These are phyloP conservation scores for Boletus tylopilopsis DNA, from an alignment of 768 basidiomycete genomes.

Conservation along the genomic window DNA sequence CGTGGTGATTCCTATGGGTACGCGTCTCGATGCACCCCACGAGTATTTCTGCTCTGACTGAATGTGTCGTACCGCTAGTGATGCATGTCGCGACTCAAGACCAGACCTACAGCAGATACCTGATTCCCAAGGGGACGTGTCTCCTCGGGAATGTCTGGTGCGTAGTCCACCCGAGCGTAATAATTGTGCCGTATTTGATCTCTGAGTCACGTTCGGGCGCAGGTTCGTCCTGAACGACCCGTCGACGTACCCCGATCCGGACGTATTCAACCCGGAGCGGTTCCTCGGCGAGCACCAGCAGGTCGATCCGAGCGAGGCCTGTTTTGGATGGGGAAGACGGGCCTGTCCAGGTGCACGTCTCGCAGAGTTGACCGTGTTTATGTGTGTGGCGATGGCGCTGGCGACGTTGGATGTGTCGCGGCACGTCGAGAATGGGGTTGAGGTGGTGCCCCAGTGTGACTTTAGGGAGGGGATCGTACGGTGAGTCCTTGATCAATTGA, in stretches of 20 bases:
- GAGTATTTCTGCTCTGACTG: background rate
- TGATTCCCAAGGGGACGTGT: slow-evolving; percentile 19
- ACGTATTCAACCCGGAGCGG: slow-evolving; percentile 4
- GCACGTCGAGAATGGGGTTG: background rate
- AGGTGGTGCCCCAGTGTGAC: background rate
- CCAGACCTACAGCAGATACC: slow-evolving; percentile 10
- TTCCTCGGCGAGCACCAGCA: slow-evolving; percentile 3
- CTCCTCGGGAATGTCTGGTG: slow-evolving; percentile 8
- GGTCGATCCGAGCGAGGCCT: background rate
- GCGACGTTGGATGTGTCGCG: slow-evolving; percentile 12
- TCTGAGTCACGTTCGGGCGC: background rate
- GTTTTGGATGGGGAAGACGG: slow-evolving; percentile 13
- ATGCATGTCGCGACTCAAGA: background rate
- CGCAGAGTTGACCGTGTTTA: slow-evolving; percentile 1
- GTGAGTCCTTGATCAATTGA: background rate
- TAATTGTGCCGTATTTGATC: background rate
- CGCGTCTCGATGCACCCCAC: background rate
- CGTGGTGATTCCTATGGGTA: background rate
- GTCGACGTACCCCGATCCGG: background rate
- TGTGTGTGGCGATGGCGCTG: background rate
- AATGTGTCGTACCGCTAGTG: background rate
- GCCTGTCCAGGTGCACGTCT: slow-evolving; percentile 3
- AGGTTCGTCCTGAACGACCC: slow-evolving; percentile 2
- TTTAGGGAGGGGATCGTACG: background rate
- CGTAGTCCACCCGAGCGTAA: no score